These are phyloP conservation scores for Chaetothyriales sp. DNA, from an alignment of 2,329 filamentous ascomycete genomes.

Conservation along the genomic window DNA sequence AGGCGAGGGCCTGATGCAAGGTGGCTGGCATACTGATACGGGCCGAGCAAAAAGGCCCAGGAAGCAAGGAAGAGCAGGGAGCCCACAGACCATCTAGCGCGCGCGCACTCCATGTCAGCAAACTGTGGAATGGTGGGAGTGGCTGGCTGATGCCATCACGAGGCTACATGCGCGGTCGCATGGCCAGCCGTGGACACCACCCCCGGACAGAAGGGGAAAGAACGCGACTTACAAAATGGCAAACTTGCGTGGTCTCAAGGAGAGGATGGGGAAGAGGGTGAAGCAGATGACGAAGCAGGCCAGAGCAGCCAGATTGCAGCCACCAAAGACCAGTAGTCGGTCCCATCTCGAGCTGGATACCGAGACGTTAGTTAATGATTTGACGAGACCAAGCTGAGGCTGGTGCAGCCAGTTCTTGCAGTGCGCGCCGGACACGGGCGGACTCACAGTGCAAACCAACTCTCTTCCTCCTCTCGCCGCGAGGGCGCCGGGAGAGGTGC, in stretches of 20 bases:
- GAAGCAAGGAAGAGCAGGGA: conserved; percentile 79
- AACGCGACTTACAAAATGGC: conserved; percentile 71
- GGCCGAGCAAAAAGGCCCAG: conserved; percentile 91
- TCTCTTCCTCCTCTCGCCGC: conserved; percentile 85
- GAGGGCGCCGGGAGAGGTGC: conserved; percentile 73
- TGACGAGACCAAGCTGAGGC: not conserved
- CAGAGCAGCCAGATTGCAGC: conserved; percentile 75
- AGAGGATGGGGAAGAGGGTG: conserved; percentile 69
- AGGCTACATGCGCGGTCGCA: conserved; percentile 13
- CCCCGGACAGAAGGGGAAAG: conserved; percentile 8
- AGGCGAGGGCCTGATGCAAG: conserved; percentile 69
- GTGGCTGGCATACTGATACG: conserved; percentile 66
- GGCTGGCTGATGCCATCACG: conserved; percentile 17
- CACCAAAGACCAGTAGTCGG: conserved; percentile 77
- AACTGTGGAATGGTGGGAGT: not conserved
- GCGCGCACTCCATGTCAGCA: conserved; percentile 18
- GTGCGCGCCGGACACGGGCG: conserved; percentile 3
- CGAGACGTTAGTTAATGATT: not conserved
- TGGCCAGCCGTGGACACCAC: conserved; percentile 7
- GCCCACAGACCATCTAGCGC: conserved; percentile 77
- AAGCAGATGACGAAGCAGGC: conserved; percentile 92
- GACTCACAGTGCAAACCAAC: conserved; percentile 83
- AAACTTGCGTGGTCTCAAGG: conserved; percentile 78
- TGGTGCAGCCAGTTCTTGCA: not conserved
- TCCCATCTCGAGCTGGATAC: conserved; percentile 52